Percentiles rank a stretch among this genome's conserved stretches.
Conservation (phyloP, 2,329 filamentous ascomycete species). For the Claviceps purpurea region DNA sequence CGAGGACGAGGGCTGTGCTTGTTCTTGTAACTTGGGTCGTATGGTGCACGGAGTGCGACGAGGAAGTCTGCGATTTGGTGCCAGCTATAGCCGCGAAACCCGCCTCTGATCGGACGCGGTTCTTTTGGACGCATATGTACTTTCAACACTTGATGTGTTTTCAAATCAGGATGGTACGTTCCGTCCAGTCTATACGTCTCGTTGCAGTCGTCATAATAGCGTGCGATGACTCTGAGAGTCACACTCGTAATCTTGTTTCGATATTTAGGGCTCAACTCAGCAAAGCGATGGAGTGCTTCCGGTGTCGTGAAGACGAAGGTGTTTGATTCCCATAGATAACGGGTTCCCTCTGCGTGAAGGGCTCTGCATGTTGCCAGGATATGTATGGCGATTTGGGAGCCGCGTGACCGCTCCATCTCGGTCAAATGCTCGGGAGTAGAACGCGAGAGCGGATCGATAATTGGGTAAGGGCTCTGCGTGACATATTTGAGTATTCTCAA, state of each 20-base stretch:
- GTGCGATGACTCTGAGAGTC: conserved; percentile 39
- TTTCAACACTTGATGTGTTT: conserved; percentile 26
- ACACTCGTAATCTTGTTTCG: conserved; percentile 31
- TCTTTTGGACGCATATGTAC: conserved; percentile 31
- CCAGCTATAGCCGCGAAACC: conserved; percentile 42
- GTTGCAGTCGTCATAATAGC: conserved; percentile 39
- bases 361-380: conserved; percentile 38
- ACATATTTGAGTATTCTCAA: conserved; percentile 38
- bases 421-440: conserved; percentile 30
- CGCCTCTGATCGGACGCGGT: conserved; percentile 31
- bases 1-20: conserved; percentile 24
- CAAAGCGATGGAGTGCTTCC: conserved; percentile 34
- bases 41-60: conserved; percentile 35
- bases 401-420: conserved; percentile 26
- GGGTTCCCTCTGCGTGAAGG: conserved; percentile 34
- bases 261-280: conserved; percentile 27
- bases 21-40: conserved; percentile 25
- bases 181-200: conserved; percentile 27
- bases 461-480: conserved; percentile 32
- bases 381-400: conserved; percentile 38
- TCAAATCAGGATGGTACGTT: conserved; percentile 29
- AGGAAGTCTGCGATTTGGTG: conserved; percentile 40
- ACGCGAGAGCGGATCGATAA: conserved; percentile 40
- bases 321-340: conserved; percentile 38
- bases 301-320: conserved; percentile 40